Conservation (phyloP, 495 filamentous ascomycete species). For the Lasiosphaeria hispida region DNA sequence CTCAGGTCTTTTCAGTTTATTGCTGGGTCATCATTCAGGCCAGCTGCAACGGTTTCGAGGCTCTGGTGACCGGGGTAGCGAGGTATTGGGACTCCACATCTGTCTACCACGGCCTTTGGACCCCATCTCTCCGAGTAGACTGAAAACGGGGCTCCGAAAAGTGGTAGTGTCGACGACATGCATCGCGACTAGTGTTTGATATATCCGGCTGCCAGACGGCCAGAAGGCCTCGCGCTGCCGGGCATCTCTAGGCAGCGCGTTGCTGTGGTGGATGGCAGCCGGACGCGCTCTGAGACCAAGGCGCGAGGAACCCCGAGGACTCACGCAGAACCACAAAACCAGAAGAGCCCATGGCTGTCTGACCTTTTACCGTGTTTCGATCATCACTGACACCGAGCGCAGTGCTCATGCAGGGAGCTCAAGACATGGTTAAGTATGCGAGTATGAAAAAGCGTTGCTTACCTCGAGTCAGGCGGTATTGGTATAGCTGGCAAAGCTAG, state of each 20-base stretch:
- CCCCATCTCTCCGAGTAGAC: conserved; percentile 15
- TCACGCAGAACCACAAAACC: conserved; percentile 42
- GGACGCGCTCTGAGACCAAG: conserved; percentile 30
- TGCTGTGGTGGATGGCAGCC: conserved; percentile 9
- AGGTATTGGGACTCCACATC: conserved; percentile 10
- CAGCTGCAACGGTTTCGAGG: conserved; percentile 35
- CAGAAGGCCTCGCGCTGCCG: conserved; percentile 18
- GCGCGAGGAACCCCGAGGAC: conserved; percentile 19
- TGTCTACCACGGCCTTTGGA: conserved; percentile 39
- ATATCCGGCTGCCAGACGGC: conserved; percentile 18
- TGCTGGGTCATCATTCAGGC: conserved; percentile 29
- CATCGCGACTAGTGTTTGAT: conserved; percentile 21
- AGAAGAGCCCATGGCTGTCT: conserved; percentile 41
- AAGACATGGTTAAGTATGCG: conserved; percentile 4
- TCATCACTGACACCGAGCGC: conserved; percentile 52
- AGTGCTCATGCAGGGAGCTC: not conserved
- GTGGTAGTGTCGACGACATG: conserved; percentile 22
- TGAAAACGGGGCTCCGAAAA: conserved; percentile 27
- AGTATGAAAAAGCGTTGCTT: conserved; percentile 10
- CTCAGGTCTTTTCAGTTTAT: conserved; percentile 44
- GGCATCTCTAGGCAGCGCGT: conserved; percentile 18
- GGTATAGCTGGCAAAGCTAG: not conserved
- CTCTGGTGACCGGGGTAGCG: conserved; percentile 12
- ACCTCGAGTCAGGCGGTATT: conserved; percentile 3
- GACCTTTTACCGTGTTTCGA: conserved; percentile 60